Evolutionary conservation across 2,329 filamentous ascomycete species (phyloP), one percentile per base, ranked within the genome.

Genomic region (Trichoderma sp.): DNA sequence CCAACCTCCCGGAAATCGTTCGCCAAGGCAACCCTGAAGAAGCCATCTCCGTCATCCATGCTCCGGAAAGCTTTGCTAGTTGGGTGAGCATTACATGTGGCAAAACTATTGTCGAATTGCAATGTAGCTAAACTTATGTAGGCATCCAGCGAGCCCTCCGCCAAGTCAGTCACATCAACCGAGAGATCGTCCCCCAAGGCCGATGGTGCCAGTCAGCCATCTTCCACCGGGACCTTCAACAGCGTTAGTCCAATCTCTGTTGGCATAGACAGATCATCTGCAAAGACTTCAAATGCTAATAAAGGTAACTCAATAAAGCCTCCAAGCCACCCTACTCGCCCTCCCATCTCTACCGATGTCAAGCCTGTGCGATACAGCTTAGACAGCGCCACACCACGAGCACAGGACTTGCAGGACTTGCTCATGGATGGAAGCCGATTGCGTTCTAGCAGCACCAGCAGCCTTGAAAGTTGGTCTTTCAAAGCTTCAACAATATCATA

Each of bases 11-110:
- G 3, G 86, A 87, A 50, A 81, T 84, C 68, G 74, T 90, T 77
- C 81, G 89, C 76, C 84, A 84, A 61, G 80, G 81, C 64, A 85
- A 86, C 27, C 89, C 89, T 70, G 92, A 97, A 71, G 92, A 94
- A 72, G 90, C 93, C 27, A 86, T 92, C 64, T 97, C 94, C 1
- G 94, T 97, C 65, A 97, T 97, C 72, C 94, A 97, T 82, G 92
- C 92, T 17, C 93, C 94, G 0, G 85, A 92, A 71, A 92, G 90
- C 70, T 97, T 95, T 78, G 86, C 88, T 67, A 87, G 87, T 72
- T 97, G 95, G 86, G 92, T 95, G 35, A 59, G 54, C n/a, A 78
- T 76, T 86, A 76, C 50, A 54, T 25, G 35, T 13, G 34, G 4
- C 22, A 32, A 35, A 32, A 2, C 8, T 2, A 6, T 22, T 67